A percentile compares a stretch with the other conserved stretches of the same genome.
Evolutionary conservation across 306 rosid genomes (phyloP).

Genomic region (Inga laurina): DNA sequence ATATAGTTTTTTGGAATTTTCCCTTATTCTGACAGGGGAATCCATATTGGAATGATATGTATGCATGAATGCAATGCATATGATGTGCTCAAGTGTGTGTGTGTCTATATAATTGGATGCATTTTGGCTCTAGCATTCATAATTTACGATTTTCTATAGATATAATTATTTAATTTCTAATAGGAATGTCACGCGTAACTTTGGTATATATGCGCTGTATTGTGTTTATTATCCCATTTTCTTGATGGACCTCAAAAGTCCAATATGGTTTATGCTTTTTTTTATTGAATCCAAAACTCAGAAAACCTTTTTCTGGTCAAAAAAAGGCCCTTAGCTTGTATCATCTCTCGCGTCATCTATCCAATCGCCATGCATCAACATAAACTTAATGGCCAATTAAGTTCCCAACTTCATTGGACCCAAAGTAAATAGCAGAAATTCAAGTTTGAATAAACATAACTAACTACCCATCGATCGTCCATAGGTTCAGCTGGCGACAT

Average conservation of each 20-base stretch:
- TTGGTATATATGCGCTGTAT: neutral
- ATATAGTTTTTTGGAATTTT: no score
- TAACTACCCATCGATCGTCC: no score
- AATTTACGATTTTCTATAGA: neutral
- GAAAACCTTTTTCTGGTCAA: neutral
- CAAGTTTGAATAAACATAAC: neutral
- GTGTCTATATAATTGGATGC: neutral
- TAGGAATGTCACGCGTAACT: neutral
- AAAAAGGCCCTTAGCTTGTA: neutral
- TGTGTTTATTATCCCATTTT: neutral
- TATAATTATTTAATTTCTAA: neutral
- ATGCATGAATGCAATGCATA: neutral
- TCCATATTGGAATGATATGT: neutral
- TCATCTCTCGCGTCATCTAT: neutral
- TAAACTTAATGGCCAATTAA: neutral
- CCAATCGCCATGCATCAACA: neutral
- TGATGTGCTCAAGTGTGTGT: neutral
- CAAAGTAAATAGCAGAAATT: neutral
- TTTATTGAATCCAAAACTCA: neutral
- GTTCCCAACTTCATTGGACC: neutral
- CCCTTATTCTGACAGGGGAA: neutral
- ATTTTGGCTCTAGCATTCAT: neutral
- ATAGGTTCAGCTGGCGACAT: no score
- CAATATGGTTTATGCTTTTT: neutral
- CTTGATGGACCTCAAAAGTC: neutral